These are phyloP conservation scores for Aureobasidium subglaciale DNA, from an alignment of 2,329 filamentous ascomycete species.

Conservation along the genomic window DNA sequence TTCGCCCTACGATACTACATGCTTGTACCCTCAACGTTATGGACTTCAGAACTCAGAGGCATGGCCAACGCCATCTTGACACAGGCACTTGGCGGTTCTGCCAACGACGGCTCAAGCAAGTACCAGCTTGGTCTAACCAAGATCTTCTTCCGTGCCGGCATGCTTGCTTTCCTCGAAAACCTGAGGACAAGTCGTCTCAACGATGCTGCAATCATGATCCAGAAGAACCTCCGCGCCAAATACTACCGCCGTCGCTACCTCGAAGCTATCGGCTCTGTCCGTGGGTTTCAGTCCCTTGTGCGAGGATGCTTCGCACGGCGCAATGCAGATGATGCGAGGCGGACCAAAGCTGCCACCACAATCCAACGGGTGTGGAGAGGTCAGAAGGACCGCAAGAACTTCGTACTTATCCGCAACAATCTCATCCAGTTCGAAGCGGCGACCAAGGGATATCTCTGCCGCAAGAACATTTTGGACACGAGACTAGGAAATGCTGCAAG, in stretches of 20 bases:
- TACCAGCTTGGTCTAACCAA: constrained; percentile 97
- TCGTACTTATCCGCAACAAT: constrained; percentile 70
- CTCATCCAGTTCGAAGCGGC: constrained; percentile 82
- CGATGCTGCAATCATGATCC: constrained; percentile 92
- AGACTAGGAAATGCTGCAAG: constrained; percentile 85
- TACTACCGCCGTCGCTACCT: constrained; percentile 91
- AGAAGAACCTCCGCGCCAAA: constrained; percentile 94
- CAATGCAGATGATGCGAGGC: constrained; percentile 71
- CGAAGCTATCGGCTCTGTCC: constrained; percentile 73
- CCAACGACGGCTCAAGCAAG: constrained; percentile 69
- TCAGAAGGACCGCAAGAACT: constrained; percentile 78
- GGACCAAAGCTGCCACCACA: constrained; percentile 78
- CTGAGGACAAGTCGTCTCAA: constrained; percentile 84
- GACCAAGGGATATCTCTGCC: constrained; percentile 84
- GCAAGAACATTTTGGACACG: constrained; percentile 89
- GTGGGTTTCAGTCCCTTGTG: constrained; percentile 69
- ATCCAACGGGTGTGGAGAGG: constrained; percentile 96
- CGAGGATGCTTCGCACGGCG: constrained; percentile 73
- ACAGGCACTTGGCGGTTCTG: constrained; percentile 67
- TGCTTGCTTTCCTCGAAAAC: constrained; percentile 97
- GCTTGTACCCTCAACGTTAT: constrained; percentile 80
- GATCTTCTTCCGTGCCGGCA: constrained; percentile 98
- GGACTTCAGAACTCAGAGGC: constrained; percentile 87
- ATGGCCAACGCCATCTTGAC: constrained; percentile 91
- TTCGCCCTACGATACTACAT: constrained; percentile 98